A percentile compares a stretch with the other conserved stretches of the same genome.
Evolutionary conservation across 208 protist genomes (phyloP).

Genomic region (Phytomonas francai): DNA sequence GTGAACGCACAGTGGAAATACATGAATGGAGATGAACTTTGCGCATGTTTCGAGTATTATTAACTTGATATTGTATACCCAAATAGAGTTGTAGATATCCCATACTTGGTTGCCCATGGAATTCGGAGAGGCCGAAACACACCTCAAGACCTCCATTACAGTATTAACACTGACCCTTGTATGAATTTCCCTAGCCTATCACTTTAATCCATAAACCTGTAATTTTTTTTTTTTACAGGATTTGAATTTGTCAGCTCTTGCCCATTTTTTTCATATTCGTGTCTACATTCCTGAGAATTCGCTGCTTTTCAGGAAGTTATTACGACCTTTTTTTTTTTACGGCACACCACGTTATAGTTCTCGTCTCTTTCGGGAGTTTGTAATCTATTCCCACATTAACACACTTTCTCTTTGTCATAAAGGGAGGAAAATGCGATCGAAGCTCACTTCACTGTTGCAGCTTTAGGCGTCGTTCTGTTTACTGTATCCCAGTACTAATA

Average conservation of each 20-base stretch:
- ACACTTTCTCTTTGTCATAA: not conserved
- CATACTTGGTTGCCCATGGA: not conserved
- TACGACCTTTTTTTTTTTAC: not conserved
- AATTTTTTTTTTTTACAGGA: not conserved
- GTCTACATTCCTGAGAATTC: not conserved
- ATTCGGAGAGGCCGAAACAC: not conserved
- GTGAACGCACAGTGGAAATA: too few species aligned
- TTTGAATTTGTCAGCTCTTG: not conserved
- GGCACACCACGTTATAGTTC: not conserved
- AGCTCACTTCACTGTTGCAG: not conserved
- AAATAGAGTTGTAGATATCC: not conserved
- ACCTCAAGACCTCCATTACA: not conserved
- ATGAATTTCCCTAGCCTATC: not conserved
- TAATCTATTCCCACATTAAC: not conserved
- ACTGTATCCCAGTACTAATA: not conserved
- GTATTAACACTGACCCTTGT: not conserved
- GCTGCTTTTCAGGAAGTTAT: not conserved
- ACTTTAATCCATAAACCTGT: not conserved
- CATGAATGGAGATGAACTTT: not conserved
- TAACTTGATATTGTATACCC: not conserved
- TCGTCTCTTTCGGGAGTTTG: not conserved
- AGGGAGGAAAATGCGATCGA: not conserved
- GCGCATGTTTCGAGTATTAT: not conserved
- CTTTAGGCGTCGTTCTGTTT: not conserved
- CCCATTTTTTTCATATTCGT: not conserved